A percentile compares a stretch with the other conserved stretches of the same genome.
Conservation (phyloP, 768 basidiomycete genomes). For the Leucocoprinus birnbaumii region DNA sequence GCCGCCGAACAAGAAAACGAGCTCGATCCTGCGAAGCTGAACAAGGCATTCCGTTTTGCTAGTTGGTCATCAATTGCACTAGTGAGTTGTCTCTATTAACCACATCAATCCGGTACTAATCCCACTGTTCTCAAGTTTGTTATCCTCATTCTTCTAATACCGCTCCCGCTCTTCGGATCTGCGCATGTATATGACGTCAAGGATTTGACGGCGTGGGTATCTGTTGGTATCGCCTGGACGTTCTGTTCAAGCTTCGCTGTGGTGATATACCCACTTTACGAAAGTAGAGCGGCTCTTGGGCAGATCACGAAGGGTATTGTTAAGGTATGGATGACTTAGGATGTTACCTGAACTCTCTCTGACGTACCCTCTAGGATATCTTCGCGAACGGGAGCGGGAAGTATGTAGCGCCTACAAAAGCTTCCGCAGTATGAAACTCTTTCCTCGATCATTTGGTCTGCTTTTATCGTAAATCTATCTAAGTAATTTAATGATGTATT, state of each 20-base stretch:
- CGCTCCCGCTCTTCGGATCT: slow-evolving; percentile 85
- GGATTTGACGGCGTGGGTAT: slow-evolving; percentile 79
- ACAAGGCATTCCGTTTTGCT: slow-evolving; percentile 80
- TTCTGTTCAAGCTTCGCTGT: slow-evolving; percentile 75
- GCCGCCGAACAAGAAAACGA: slow-evolving; percentile 45
- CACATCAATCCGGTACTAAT: slow-evolving; percentile 3
- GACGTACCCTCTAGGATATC: too few relatives aligned
- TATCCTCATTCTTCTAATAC: slow-evolving; percentile 71
- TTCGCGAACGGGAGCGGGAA: too few relatives aligned
- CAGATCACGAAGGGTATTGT: slow-evolving; percentile 59
- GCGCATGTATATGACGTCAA: slow-evolving; percentile 61
- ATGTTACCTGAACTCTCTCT: not conserved
- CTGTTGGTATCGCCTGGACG: slow-evolving; percentile 80
- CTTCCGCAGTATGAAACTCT: too few relatives aligned
- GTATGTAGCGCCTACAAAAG: too few relatives aligned
- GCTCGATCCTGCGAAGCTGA: slow-evolving; percentile 60
- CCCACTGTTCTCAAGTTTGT: slow-evolving; percentile 36
- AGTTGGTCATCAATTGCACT: slow-evolving; percentile 67
- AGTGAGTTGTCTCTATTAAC: slow-evolving; percentile 35
- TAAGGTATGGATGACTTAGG: slow-evolving; percentile 43
- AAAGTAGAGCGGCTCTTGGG: slow-evolving; percentile 66
- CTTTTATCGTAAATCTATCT: too few relatives aligned
- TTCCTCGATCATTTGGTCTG: too few relatives aligned
- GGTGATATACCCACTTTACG: slow-evolving; percentile 84
- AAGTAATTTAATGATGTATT: too few relatives aligned